phyloP scores from a whole-genome alignment of 768 basidiomycete genomes.

The Phylloporus sp. region DNA sequence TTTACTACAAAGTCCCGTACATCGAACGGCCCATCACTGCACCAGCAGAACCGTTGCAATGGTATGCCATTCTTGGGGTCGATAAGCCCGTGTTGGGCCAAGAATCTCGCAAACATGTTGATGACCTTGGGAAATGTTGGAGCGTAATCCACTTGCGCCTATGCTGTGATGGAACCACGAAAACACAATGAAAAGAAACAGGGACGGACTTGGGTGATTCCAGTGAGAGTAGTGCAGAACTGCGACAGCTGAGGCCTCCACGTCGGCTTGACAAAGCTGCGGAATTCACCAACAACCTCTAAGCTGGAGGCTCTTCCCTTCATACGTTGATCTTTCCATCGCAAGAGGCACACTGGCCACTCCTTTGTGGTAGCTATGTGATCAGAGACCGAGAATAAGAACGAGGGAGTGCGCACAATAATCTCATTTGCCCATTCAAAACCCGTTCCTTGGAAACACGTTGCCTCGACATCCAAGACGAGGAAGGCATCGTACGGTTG shows the following conservation, averaged over 20 bases:
- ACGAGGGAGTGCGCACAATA: conserved; percentile 55
- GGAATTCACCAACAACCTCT: conserved; percentile 76
- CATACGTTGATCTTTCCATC: conserved; percentile 65
- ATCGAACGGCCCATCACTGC: conserved; percentile 81
- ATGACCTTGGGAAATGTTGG: conserved; percentile 74
- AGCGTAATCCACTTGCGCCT: conserved; percentile 79
- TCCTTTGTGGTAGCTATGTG: conserved; percentile 50
- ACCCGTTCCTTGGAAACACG: conserved; percentile 60
- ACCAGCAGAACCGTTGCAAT: conserved; percentile 72
- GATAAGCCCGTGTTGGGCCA: conserved; percentile 68
- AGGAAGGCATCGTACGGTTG: conserved; percentile 75
- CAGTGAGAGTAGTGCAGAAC: conserved; percentile 87
- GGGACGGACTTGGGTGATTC: conserved; percentile 80
- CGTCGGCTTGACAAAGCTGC: conserved; percentile 81
- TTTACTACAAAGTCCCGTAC: conserved; percentile 83
- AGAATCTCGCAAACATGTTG: conserved; percentile 57
- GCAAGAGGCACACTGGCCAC: conserved; percentile 86
- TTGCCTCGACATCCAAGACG: conserved; percentile 88
- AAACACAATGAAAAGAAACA: conserved; percentile 3
- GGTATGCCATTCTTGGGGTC: conserved; percentile 53
- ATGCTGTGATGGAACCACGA: conserved; percentile 10
- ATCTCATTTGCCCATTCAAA: conserved; percentile 94
- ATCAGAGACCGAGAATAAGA: conserved; percentile 2
- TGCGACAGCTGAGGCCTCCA: conserved; percentile 78
- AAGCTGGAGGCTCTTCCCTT: conserved; percentile 53